Evolutionary conservation across 192 early-diverging fungal species (phyloP).

Genomic region (Pecoramyces ruminantium): DNA sequence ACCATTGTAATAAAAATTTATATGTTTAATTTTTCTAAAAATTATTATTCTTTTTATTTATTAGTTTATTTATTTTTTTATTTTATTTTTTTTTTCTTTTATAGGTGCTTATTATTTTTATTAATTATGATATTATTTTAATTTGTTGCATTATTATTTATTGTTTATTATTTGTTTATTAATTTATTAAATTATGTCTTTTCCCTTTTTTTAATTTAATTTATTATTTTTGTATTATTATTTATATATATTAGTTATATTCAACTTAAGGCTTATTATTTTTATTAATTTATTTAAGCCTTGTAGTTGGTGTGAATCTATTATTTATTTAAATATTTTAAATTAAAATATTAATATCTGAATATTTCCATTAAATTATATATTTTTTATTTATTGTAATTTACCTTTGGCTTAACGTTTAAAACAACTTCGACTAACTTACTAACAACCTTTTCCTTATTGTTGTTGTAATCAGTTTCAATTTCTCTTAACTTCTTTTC

Average conservation of each 20-base stretch:
- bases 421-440: constrained; percentile 44
- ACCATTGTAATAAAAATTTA: background rate
- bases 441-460: constrained; percentile 47
- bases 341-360: background rate
- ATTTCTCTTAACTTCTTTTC: constrained; percentile 48
- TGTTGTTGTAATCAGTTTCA: constrained; percentile 30
- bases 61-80: background rate
- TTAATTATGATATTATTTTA: background rate
- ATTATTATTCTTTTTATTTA: background rate
- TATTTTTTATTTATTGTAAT: background rate
- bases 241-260: no score
- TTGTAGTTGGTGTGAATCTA: background rate
- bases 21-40: background rate
- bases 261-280: background rate
- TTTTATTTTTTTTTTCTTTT: background rate
- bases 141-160: no score
- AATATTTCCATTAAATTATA: background rate
- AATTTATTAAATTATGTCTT: no score
- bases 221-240: no score
- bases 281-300: background rate
- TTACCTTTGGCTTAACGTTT: constrained; percentile 48
- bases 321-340: background rate
- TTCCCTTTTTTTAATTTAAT: no score
- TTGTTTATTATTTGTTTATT: no score
- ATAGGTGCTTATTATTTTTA: background rate